phyloP scores from a whole-genome alignment of 176 grass and related monocot genomes.

The Paspalum notatum region DNA sequence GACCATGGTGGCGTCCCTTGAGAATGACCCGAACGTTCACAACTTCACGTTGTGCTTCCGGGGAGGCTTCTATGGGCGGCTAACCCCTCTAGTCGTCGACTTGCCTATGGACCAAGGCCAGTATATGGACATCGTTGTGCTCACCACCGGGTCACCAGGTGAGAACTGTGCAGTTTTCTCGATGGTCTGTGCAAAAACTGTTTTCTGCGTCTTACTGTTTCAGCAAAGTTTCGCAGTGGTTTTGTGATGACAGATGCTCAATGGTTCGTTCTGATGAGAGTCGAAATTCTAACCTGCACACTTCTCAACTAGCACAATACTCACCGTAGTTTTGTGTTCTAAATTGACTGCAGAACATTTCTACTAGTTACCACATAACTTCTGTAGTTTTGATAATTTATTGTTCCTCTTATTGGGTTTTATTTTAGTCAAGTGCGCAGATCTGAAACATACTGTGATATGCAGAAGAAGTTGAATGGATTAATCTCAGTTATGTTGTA shows the following conservation, averaged over 20 bases:
- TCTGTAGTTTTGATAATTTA: too few relatives aligned
- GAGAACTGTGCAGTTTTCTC: background rate
- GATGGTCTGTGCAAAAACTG: background rate
- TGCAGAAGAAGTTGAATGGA: too few relatives aligned
- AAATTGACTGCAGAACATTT: background rate
- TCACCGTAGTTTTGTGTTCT: background rate
- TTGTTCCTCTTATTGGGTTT: too few relatives aligned
- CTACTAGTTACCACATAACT: too few relatives aligned
- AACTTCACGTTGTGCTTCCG: background rate
- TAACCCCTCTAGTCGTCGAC: slow-evolving; percentile 28
- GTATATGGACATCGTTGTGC: background rate
- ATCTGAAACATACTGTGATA: too few relatives aligned
- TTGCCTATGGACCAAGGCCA: background rate
- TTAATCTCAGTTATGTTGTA: too few relatives aligned
- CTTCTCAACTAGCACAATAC: background rate
- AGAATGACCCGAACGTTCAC: background rate
- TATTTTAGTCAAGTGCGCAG: too few relatives aligned
- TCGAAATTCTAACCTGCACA: background rate
- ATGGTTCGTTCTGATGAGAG: background rate
- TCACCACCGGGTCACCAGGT: background rate
- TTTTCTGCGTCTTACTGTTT: background rate
- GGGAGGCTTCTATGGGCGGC: slow-evolving; percentile 3
- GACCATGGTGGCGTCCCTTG: background rate
- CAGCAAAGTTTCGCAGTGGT: background rate
- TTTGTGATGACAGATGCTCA: background rate